Percentiles rank a stretch among this genome's conserved stretches.
These are phyloP conservation scores for Cyclocybe cylindracea DNA, from an alignment of 768 basidiomycete species.

Conservation along the genomic window DNA sequence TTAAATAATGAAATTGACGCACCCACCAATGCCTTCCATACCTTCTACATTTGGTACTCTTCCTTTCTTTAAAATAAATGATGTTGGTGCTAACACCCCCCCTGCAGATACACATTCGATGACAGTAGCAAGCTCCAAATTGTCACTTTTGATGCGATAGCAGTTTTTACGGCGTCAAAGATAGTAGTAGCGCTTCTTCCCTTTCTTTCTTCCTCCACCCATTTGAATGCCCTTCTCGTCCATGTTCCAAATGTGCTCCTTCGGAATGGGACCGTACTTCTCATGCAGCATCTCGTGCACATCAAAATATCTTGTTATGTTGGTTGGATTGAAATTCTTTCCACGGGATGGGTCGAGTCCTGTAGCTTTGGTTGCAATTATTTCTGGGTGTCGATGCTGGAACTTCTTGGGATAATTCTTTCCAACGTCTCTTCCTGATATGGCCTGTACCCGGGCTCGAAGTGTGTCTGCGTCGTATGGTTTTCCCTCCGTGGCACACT, in stretches of 20 bases:
- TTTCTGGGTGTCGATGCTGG: conserved; percentile 19
- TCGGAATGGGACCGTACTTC: no score
- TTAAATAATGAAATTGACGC: background rate
- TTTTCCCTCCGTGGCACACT: no score
- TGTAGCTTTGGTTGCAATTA: conserved; percentile 8
- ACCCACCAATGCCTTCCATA: conserved; percentile 5
- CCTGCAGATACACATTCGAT: conserved; percentile 39
- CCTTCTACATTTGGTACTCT: conserved; percentile 4
- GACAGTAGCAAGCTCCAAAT: conserved; percentile 41
- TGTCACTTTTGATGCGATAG: conserved; percentile 28
- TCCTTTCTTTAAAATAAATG: conserved; percentile 29
- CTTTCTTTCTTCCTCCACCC: conserved; percentile 28
- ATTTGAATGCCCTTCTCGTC: conserved; percentile 35
- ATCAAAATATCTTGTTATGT: conserved; percentile 21
- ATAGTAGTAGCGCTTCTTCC: conserved; percentile 21
- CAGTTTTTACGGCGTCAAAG: background rate
- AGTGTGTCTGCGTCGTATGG: no score
- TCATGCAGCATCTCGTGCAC: no score
- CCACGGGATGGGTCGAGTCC: conserved; percentile 29
- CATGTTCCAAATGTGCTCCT: conserved; percentile 34
- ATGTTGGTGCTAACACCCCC: conserved; percentile 22
- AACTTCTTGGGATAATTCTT: no score
- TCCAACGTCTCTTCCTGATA: conserved; percentile 10
- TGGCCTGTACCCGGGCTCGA: conserved; percentile 7
- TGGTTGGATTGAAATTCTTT: conserved; percentile 20